These are phyloP conservation scores for Ophiostoma fasciatum DNA, from an alignment of 2,329 filamentous ascomycete species.

Conservation along the genomic window DNA sequence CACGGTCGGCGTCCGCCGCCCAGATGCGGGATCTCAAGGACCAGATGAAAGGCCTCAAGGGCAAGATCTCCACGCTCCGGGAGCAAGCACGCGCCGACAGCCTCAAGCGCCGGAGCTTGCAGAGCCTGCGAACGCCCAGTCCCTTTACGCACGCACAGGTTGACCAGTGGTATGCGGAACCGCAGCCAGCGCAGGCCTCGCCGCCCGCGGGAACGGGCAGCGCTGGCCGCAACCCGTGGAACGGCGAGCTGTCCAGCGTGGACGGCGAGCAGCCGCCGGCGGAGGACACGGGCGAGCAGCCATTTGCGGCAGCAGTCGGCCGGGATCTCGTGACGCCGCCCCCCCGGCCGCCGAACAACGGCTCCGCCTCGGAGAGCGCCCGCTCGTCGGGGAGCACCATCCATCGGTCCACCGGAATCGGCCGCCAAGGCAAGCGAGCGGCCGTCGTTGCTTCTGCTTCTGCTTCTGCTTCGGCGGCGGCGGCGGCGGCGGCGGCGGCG, in stretches of 20 bases:
- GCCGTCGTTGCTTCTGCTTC: too few relatives aligned
- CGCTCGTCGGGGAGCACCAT: constrained; percentile 3
- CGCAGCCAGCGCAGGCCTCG: constrained; percentile 14
- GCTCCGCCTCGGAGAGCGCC: background rate
- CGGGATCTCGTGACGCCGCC: constrained; percentile 1
- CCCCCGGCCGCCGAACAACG: background rate
- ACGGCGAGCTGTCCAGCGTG: constrained; percentile 17
- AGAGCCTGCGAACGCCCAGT: constrained; percentile 60
- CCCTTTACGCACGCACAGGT: constrained; percentile 58
- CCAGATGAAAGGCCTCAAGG: constrained; percentile 74
- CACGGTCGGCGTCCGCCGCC: constrained; percentile 55
- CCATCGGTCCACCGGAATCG: constrained; percentile 3
- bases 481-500: too few relatives aligned
- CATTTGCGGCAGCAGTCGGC: background rate
- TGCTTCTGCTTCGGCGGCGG: too few relatives aligned
- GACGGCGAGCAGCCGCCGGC: constrained; percentile 12
- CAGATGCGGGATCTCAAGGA: constrained; percentile 62
- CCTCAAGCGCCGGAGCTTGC: constrained; percentile 60
- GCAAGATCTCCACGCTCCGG: constrained; percentile 67
- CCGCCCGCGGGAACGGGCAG: constrained; percentile 8
- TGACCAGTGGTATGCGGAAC: constrained; percentile 36
- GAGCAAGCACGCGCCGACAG: constrained; percentile 68
- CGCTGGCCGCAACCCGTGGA: constrained; percentile 16
- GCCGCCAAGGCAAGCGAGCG: background rate
- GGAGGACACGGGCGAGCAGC: background rate